Percentiles rank a stretch among this genome's conserved stretches.
These are phyloP conservation scores for Magnaporthiopsis poae DNA, from an alignment of 2,329 filamentous ascomycete genomes.

Conservation along the genomic window DNA sequence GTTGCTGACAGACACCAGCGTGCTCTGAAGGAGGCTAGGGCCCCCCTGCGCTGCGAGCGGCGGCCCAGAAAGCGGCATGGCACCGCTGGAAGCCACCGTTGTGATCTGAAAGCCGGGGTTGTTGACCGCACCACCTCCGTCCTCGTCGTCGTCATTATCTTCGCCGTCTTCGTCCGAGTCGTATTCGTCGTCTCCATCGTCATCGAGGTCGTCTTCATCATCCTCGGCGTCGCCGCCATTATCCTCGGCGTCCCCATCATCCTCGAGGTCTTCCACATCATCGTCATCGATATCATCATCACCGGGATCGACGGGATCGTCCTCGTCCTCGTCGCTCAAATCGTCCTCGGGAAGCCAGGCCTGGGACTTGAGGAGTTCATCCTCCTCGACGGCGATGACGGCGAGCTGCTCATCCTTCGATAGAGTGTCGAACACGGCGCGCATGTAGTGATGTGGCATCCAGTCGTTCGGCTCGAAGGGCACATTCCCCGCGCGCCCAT, in stretches of 20 bases:
- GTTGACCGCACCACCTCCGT: not conserved
- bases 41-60: too few relatives aligned
- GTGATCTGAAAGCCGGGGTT: not conserved
- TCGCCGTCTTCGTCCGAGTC: not conserved
- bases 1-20: not conserved
- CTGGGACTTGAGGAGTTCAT: constrained; percentile 16
- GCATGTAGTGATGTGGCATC: constrained; percentile 34
- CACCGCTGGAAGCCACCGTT: not conserved
- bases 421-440: constrained; percentile 33
- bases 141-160: not conserved
- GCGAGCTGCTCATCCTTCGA: constrained; percentile 25
- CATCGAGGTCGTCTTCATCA: not conserved
- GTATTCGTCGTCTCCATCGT: not conserved
- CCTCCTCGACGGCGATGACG: constrained; percentile 24
- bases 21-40: not conserved
- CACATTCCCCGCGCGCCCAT: constrained; percentile 23
- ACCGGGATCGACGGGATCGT: not conserved
- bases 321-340: not conserved
- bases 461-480: constrained; percentile 26
- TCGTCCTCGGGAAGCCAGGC: constrained; percentile 10
- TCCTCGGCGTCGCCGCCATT: not conserved
- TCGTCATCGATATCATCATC: not conserved
- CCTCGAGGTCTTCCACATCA: constrained; percentile 1
- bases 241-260: not conserved
- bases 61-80: too few relatives aligned